Evolutionary conservation across 192 early-diverging fungal species (phyloP), one percentile per base, ranked within the genome.

Genomic region (Backusella tarrabulga): DNA sequence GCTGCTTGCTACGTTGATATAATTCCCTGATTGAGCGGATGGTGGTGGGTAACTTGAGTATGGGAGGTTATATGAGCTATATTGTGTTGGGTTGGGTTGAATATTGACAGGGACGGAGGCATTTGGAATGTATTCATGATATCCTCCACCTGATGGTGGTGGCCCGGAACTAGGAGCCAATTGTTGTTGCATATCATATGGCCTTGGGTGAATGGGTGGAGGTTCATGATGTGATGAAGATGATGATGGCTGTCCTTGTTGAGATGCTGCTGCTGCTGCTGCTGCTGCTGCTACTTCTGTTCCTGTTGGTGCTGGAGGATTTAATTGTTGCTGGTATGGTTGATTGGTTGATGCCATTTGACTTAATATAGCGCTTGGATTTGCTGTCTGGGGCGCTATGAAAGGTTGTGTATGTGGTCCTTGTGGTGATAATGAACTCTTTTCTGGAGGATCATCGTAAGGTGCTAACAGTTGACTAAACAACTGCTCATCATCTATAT

Each of bases 391-490:
- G 29, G 71, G 44, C 17, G 44, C 21, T 46, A 50, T 32, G 6
- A 72, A 29, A 2, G 71, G 4, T 15, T 46, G 42, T 36, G 67
- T 15, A 63, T 34, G 34, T n/a, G 74, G 3, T 26, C 9, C 26
- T 76, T 41, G 67, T 15, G 67, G 67, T 35, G 29, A 34, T 19
- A 17, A 21, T 15, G 56, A 41, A 12, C 19, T 12, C 19, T 72
- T 72, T 34, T 41, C 71, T 17, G 42, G 40, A 6, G 71, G 19
- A 14, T 72, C 71, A 17, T 72, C 44, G 8, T 42, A 72, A 11
- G 71, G 71, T 19, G 71, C 71, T 2, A 72, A 34, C 6, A 72
- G 41, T 41, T 72, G 71, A 14, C 42, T 72, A 12, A 72, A 72
- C 5, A 72, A 34, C 32, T 72, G 71, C 4, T 72, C 71, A 3